phyloP scores from a whole-genome alignment of 345 rosid species.

The Crucihimalaya himalaica region DNA sequence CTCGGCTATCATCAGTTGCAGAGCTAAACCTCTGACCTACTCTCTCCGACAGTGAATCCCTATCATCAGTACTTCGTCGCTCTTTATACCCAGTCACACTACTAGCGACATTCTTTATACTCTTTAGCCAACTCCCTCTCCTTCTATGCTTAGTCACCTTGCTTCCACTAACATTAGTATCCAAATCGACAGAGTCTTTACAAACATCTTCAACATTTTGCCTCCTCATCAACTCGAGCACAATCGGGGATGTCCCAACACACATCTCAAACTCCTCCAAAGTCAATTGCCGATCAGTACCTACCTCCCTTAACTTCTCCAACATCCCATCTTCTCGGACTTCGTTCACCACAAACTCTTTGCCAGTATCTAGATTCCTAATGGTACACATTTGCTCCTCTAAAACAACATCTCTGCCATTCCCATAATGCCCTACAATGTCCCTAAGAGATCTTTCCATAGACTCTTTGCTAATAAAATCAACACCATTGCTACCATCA shows the following conservation, averaged over 20 bases:
- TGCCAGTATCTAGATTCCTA: slow-evolving; percentile 83
- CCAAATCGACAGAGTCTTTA: slow-evolving; percentile 50
- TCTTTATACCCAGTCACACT: slow-evolving; percentile 66
- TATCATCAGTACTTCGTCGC: slow-evolving; percentile 84
- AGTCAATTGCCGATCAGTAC: slow-evolving; percentile 84
- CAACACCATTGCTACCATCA: slow-evolving; percentile 14
- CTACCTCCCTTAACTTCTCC: slow-evolving; percentile 86
- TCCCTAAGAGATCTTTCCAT: slow-evolving; percentile 36
- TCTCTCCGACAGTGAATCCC: slow-evolving; percentile 80
- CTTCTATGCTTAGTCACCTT: slow-evolving; percentile 61
- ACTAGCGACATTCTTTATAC: slow-evolving; percentile 71
- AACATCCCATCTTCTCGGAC: slow-evolving; percentile 72
- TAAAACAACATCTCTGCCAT: slow-evolving; percentile 37
- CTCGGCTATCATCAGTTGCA: slow-evolving; percentile 95
- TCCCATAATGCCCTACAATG: slow-evolving; percentile 35
- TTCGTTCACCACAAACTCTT: slow-evolving; percentile 87
- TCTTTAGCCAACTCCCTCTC: slow-evolving; percentile 81
- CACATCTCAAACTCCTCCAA: slow-evolving; percentile 89
- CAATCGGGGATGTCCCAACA: slow-evolving; percentile 93
- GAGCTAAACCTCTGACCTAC: slow-evolving; percentile 92
- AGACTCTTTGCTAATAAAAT: slow-evolving; percentile 42
- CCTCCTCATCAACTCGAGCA: slow-evolving; percentile 92
- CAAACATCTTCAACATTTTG: slow-evolving; percentile 79
- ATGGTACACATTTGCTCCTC: slow-evolving; percentile 62
- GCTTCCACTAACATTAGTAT: slow-evolving; percentile 43